These are phyloP conservation scores for Leccinum disarticulatum DNA, from an alignment of 768 basidiomycete species.

Conservation along the genomic window DNA sequence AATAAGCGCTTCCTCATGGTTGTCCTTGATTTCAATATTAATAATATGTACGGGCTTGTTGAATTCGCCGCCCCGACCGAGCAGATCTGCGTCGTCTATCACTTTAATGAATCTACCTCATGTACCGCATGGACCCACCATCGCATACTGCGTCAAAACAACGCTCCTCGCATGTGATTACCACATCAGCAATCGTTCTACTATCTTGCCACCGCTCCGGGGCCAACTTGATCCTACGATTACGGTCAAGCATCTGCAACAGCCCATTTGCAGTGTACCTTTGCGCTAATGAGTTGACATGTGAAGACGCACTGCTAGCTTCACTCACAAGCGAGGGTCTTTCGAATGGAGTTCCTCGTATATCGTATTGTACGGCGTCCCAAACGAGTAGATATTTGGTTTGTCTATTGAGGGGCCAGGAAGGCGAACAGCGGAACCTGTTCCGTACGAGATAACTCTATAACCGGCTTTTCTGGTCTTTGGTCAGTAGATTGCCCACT, in stretches of 20 bases:
- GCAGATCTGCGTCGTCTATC: constrained; percentile 57
- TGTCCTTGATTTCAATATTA: constrained; percentile 98
- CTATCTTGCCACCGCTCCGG: constrained; percentile 98
- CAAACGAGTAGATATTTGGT: constrained; percentile 95
- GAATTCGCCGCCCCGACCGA: constrained; percentile 84
- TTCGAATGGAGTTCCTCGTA: constrained; percentile 86
- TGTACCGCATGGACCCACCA: constrained; percentile 52
- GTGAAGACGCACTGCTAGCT: constrained; percentile 1
- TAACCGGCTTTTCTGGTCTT: constrained; percentile 83
- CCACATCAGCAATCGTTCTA: constrained; percentile 86
- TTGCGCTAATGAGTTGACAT: constrained; percentile 15
- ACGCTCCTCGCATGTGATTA: constrained; percentile 98
- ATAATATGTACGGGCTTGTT: constrained; percentile 95
- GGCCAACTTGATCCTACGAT: constrained; percentile 85
- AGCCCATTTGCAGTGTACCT: constrained; percentile 95
- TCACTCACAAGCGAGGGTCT: constrained; percentile 77
- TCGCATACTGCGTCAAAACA: constrained; percentile 99
- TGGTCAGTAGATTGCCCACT: constrained; percentile 6
- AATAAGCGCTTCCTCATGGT: constrained; percentile 96
- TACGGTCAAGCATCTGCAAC: constrained; percentile 94
- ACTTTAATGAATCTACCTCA: constrained; percentile 11
- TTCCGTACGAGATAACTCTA: constrained; percentile 91
- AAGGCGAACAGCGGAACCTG: constrained; percentile 94
- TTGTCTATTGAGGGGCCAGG: constrained; percentile 97
- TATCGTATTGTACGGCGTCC: constrained; percentile 95